Conservation (phyloP, 352 stramenopile species). For the Globisporangium emineosum region DNA sequence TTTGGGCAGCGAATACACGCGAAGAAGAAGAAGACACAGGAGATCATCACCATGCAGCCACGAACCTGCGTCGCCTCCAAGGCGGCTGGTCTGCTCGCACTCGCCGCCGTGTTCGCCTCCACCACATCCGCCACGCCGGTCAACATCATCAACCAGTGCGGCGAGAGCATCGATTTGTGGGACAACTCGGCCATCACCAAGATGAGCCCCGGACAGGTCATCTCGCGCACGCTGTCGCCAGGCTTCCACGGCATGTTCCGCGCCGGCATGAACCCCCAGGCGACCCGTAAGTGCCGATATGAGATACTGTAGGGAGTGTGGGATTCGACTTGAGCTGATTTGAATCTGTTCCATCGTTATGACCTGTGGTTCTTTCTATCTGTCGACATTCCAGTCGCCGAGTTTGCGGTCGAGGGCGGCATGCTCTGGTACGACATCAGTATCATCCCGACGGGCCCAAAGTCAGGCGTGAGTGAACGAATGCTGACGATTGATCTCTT, state of each 20-base stretch:
- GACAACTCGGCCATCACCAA: constrained; percentile 15
- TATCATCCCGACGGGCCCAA: constrained; percentile 41
- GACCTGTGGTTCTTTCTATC: too few relatives aligned
- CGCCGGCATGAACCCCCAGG: constrained; percentile 15
- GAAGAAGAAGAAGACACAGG: not conserved
- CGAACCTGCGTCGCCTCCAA: not conserved
- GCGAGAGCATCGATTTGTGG: constrained; percentile 17
- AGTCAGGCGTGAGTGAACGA: constrained; percentile 5
- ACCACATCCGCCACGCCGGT: constrained; percentile 1
- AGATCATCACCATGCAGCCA: constrained; percentile 6
- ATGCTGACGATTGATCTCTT: not conserved
- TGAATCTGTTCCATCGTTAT: too few relatives aligned
- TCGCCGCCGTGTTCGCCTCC: not conserved
- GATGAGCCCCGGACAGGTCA: constrained; percentile 10
- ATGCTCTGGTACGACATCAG: constrained; percentile 51
- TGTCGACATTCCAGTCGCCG: too few relatives aligned
- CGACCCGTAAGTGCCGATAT: constrained; percentile 19
- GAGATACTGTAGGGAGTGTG: too few relatives aligned
- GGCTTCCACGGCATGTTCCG: constrained; percentile 21
- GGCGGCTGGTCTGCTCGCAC: not conserved
- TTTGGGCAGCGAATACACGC: constrained; percentile 1
- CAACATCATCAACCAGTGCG: constrained; percentile 19
- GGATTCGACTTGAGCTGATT: not conserved
- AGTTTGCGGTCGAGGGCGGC: constrained; percentile 32
- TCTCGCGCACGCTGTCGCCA: constrained; percentile 4